These are phyloP conservation scores for Exserohilum turcica DNA, from an alignment of 2,329 filamentous ascomycete genomes.

Conservation along the genomic window DNA sequence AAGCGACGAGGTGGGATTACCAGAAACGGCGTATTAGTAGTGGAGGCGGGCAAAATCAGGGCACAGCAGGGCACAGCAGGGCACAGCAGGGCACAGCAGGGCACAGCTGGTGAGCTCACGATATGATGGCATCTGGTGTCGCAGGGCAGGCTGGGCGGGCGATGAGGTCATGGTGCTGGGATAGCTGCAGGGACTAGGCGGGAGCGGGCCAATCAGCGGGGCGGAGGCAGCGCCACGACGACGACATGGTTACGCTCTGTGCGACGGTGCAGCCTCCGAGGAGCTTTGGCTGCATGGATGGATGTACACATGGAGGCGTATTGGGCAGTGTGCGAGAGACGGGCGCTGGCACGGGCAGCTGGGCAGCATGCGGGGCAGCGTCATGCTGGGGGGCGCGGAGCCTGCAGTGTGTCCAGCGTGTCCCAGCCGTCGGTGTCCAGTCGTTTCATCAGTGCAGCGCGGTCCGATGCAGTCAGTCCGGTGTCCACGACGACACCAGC, in stretches of 20 bases:
- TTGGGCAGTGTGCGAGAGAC: neutral
- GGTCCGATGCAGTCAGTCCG: neutral
- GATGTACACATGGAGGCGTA: too few species aligned
- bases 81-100: slow-evolving; percentile 34
- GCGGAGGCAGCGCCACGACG: slow-evolving; percentile 9
- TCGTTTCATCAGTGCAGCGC: neutral
- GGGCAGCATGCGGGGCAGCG: slow-evolving; percentile 12
- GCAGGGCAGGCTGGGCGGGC: slow-evolving; percentile 13
- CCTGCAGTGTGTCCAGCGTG: too few species aligned
- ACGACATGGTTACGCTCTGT: slow-evolving; percentile 14
- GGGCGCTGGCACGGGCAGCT: slow-evolving; percentile 6
- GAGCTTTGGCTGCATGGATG: too few species aligned
- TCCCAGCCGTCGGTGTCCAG: too few species aligned
- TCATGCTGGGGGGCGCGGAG: too few species aligned
- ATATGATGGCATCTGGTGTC: slow-evolving; percentile 24
- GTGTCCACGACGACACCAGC: too few species aligned
- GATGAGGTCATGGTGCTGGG: slow-evolving; percentile 24
- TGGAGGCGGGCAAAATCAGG: neutral
- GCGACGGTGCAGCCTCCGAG: slow-evolving; percentile 19
- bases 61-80: slow-evolving; percentile 32
- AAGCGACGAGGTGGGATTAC: slow-evolving; percentile 12
- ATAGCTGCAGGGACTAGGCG: slow-evolving; percentile 23
- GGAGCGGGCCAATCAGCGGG: slow-evolving; percentile 24
- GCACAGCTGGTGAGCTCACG: slow-evolving; percentile 25
- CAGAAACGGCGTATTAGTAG: slow-evolving; percentile 12